Base-by-base conservation (phyloP, 176 grass and related monocot genomes). In the bread wheat (Triticum aestivum) region DNA sequence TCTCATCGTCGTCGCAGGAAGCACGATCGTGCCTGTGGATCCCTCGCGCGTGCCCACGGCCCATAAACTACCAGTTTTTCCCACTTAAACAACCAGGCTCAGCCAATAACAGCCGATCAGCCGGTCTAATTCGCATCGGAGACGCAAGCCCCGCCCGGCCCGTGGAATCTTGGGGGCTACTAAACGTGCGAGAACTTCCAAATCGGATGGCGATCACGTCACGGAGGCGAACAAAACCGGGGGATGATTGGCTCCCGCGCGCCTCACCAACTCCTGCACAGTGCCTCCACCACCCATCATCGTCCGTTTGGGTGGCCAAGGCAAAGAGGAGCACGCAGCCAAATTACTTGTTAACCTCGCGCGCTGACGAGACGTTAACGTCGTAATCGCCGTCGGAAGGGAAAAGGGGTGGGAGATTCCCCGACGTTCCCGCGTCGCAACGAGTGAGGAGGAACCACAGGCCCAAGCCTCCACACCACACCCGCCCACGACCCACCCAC, bases 381-480 rank as follows among this genome's bases (percentile, higher is more conserved):
- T 66, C 41, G 41, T 14, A 1, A 81, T 81, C 61, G 65, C 26
- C 15, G 18, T 49, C 62, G 4, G 11, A 18, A 18, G 18, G 15
- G 33, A 44, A 30, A 18, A 52, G 13, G 15, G 41, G 41, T 42
- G 9, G 14, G 27, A 35, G 66, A 69, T 69, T 75, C 73, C 73
- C 73, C 17, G 72, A 74, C 41, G 38, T 23, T 20, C 70, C 70
- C n/a, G 39, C 38, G 39, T 45, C 44, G 70, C 39, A 39, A 33
- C 65, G 65, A 68, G 65, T 20, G 65, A 6, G 37, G 65, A 6
- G 37, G 37, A 34, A 3, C 24, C 15, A 66, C 73, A 54, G 73
- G 44, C 73, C 73, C 73, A 76, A 76, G 73, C 42, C 73, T 24
- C 88, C 62, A 29, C 86, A 69, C 86, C 86, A 86, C 73, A 75